phyloP scores from a whole-genome alignment of 257 asterid species.

The Anisodus acutangulus region DNA sequence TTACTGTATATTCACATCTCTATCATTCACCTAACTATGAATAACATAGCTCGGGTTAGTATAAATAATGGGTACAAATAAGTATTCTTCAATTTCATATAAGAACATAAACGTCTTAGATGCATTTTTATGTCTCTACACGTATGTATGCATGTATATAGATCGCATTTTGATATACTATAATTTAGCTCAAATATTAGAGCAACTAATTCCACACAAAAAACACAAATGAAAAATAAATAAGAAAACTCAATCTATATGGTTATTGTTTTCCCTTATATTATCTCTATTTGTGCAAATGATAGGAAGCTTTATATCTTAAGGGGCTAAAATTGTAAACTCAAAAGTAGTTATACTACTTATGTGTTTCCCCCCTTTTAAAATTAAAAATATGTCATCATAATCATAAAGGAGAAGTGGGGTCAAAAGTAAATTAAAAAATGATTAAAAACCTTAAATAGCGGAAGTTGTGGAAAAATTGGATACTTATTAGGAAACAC shows the following conservation, averaged over 20 bases:
- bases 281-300: not conserved
- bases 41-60: too few relatives aligned
- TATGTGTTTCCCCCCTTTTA: not conserved
- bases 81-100: too few relatives aligned
- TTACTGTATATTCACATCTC: too few relatives aligned
- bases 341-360: not conserved
- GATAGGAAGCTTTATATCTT: not conserved
- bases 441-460: constrained; percentile 38
- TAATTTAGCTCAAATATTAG: too few relatives aligned
- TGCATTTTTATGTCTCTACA: not conserved
- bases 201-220: not conserved
- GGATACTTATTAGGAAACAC: constrained; percentile 56
- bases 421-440: constrained; percentile 1
- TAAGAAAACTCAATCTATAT: not conserved
- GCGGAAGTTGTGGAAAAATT: constrained; percentile 47
- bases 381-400: not conserved
- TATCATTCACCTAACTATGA: not conserved
- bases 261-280: not conserved
- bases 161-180: too few relatives aligned
- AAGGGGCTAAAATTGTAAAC: not conserved
- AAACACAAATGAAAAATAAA: not conserved
- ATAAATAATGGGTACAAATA: too few relatives aligned
- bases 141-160: too few relatives aligned
- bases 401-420: not conserved
- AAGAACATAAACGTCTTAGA: not conserved